Evolutionary conservation across 164 flowering plant genomes (phyloP), one percentile per base, ranked within the genome.

Genomic region (Stephania japonica): DNA sequence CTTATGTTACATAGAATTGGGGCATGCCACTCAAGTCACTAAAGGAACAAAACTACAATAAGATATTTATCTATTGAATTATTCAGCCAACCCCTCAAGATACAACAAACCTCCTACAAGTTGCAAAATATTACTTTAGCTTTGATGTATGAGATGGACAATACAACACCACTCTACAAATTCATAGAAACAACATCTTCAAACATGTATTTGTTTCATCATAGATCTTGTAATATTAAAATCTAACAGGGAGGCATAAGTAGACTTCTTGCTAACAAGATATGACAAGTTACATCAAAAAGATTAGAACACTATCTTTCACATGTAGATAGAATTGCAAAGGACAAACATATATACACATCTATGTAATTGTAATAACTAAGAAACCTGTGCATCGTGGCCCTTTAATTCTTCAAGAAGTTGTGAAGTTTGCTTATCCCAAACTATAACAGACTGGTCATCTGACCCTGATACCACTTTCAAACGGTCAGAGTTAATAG

Each of bases 401-500:
- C 97, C 99, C 81, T 92, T 96, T 69, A 96, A 85, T 79, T 93
- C 98, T 83, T 93, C 95, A 65, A 92, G 88, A 78, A 90, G 90
- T 80, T 91, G 95, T 72, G 83, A 72, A 32, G 97, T 92, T 82
- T 93, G 99, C 77, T 96, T 96, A 83, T 96, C 99, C 99, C 99
- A 96, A 49, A 96, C 98, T 49, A 96, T 82, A 19, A 93, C 87
- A 78, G 91, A 84, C 71, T 87, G 90, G 79, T 96, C 99, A 84
- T 96, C 99, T 25, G 99, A 93, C 75, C 99, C 99, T 9, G 99
- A 91, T 32, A 93, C 97, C 56, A 96, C 84, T 81, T 89, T 96
- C 73, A 87, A 87, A 67, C 98, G 81, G 80, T 96, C 99, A 78
- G 99, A 96, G 81, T 88, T 93, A 75, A 96, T 90, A 63, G 98